Evolutionary conservation across 441 rosid genomes (phyloP).

Genomic region (Adansonia gregorii): DNA sequence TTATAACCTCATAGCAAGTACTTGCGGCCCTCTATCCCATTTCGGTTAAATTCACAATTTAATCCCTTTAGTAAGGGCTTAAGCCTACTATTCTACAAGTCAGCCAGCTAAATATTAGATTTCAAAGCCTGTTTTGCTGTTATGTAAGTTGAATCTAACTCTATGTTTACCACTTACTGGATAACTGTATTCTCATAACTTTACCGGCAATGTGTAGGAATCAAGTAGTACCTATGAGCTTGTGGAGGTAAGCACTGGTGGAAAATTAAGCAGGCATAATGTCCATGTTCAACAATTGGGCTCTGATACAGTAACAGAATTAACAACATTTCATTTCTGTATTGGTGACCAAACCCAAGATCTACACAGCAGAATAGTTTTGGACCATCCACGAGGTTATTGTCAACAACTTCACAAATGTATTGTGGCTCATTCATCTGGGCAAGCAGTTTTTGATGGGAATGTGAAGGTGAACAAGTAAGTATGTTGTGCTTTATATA

Average conservation of each 20-base stretch:
- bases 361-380: conserved; percentile 73
- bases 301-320: conserved; percentile 71
- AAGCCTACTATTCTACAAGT: background rate
- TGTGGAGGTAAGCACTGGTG: conserved; percentile 89
- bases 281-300: conserved; percentile 87
- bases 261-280: conserved; percentile 86
- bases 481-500: background rate
- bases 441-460: conserved; percentile 94
- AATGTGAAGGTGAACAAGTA: conserved; percentile 86
- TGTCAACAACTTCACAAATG: conserved; percentile 88
- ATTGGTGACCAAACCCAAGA: conserved; percentile 75
- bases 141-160: conserved; percentile 6
- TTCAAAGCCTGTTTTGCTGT: background rate
- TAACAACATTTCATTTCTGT: conserved; percentile 78
- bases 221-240: conserved; percentile 73
- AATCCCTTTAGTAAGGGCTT: background rate
- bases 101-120: background rate
- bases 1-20: background rate
- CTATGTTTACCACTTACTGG: conserved; percentile 9
- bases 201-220: conserved; percentile 49
- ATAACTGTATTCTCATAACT: conserved; percentile 3
- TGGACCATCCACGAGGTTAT: conserved; percentile 88
- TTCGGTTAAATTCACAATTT: background rate
- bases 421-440: conserved; percentile 82
- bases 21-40: background rate